phyloP scores from a whole-genome alignment of 2,329 filamentous ascomycete genomes.

The Teratosphaeria pseudoeucalypti region DNA sequence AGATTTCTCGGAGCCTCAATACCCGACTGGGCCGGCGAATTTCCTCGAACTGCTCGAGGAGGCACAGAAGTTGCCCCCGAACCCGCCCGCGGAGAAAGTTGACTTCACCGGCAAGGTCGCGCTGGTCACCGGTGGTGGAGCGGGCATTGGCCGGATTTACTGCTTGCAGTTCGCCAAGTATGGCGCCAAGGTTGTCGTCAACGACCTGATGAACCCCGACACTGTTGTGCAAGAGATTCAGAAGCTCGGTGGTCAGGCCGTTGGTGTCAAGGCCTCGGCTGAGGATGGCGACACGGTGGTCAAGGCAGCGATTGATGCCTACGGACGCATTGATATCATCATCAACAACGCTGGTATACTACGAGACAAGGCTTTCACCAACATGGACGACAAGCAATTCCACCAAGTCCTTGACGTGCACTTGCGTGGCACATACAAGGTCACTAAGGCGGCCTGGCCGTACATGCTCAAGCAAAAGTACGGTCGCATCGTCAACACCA shows the following conservation, averaged over 20 bases:
- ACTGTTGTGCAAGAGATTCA: constrained; percentile 85
- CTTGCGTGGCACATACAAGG: constrained; percentile 87
- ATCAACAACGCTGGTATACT: constrained; percentile 98
- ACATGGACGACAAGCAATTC: constrained; percentile 95
- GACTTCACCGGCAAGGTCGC: constrained; percentile 79
- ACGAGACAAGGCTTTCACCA: constrained; percentile 92
- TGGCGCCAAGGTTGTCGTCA: constrained; percentile 80
- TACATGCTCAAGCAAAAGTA: constrained; percentile 98
- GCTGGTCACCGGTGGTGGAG: constrained; percentile 78
- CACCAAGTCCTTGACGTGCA: constrained; percentile 87
- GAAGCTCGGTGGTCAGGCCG: constrained; percentile 77
- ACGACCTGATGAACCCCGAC: constrained; percentile 90
- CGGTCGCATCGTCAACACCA: constrained; percentile 91
- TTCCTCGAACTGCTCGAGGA: constrained; percentile 79
- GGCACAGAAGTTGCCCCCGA: constrained; percentile 65
- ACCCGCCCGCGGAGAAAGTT: constrained; percentile 60
- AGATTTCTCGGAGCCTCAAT: constrained; percentile 74
- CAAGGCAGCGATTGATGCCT: constrained; percentile 86
- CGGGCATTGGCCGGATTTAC: constrained; percentile 85
- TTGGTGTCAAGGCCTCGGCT: constrained; percentile 84
- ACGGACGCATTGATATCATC: constrained; percentile 85
- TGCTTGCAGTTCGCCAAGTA: constrained; percentile 75
- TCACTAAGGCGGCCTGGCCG: constrained; percentile 95
- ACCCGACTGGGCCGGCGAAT: constrained; percentile 77
- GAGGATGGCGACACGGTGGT: constrained; percentile 87